Base-by-base conservation (phyloP, 2,329 filamentous ascomycete genomes). In the Fusarium stilboides region DNA sequence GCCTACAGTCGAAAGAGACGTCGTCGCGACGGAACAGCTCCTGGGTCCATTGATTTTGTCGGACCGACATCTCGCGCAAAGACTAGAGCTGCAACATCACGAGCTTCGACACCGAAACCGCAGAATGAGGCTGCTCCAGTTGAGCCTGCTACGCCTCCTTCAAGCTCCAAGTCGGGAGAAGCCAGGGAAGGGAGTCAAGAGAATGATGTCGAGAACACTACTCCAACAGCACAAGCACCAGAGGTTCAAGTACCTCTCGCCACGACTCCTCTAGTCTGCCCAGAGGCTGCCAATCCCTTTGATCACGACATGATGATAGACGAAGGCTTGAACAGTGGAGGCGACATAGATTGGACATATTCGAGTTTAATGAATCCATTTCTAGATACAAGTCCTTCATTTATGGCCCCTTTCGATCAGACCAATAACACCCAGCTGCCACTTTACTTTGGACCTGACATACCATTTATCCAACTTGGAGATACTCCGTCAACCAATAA, bases 1-100 rank as follows among this genome's bases (percentile, higher is more conserved):
- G 69, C 56, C 12, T 62, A 43, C 12, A 72, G 72, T 20, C 62
- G 70, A 15, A 74, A 74, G 42, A 58, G 69, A 7, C 66, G 67
- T 15, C 64, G 60, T 22, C 44, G 26, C 33, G 44, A 49, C 24
- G 51, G 40, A 8, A 24, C 47, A 5, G 50, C 22, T 8, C 33
- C 57, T 8, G 34, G 34, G 3, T 15, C 34, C 17, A 36, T 36
- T n/a, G 34, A 36, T 36, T 15, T 36, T 36, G 34, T 36, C 34
- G 34, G 34, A n/a, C 34, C 34, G 34, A 36, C 34, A 36, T n/a
- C 14, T 17, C 34, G 34, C 17, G 14, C 34, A 36, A 36, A 36
- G 34, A 31, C 28, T 4, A 31, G 28, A 31, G 28, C 28, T 31
- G 28, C 34, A 36, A 36, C 14, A 31, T 31, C 34, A 36, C 17